Conservation (phyloP, 371 early-diverging fungal genomes). For the Rhizopus sp. region DNA sequence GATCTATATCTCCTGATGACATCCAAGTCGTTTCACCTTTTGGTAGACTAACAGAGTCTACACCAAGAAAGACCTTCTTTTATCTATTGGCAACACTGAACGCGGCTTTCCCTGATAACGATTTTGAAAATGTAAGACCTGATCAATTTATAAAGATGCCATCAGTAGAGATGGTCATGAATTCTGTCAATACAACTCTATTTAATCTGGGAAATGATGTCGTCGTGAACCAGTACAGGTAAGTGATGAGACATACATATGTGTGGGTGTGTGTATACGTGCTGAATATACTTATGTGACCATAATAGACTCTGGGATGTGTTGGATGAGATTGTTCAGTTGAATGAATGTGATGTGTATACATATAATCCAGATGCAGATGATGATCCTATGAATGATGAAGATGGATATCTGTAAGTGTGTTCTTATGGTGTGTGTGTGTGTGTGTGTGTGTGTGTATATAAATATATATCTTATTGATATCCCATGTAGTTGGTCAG, state of each 20-base stretch:
- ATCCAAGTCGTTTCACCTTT: conserved; percentile 72
- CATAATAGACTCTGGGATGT: conserved; percentile 72
- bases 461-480: conserved; percentile 5
- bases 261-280: not conserved
- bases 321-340: conserved; percentile 78
- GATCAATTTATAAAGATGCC: conserved; percentile 85
- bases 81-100: conserved; percentile 92
- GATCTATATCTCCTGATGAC: conserved; percentile 61
- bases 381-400: conserved; percentile 88
- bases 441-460: too few species aligned
- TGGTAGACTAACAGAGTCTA: conserved; percentile 78
- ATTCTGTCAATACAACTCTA: conserved; percentile 84
- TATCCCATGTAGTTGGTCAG: conserved; percentile 71
- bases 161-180: conserved; percentile 69
- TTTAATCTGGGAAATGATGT: conserved; percentile 79
- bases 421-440: not conserved
- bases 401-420: conserved; percentile 63
- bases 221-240: conserved; percentile 49
- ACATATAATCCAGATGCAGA: conserved; percentile 85
- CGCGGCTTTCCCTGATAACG: conserved; percentile 93
- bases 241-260: conserved; percentile 29
- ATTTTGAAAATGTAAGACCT: conserved; percentile 89
- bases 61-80: conserved; percentile 83
- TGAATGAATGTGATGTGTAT: conserved; percentile 87
- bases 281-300: too few species aligned